Evolutionary conservation across 139 green algal genomes (phyloP).

Genomic region (Pseudopediastrum boryanum): DNA sequence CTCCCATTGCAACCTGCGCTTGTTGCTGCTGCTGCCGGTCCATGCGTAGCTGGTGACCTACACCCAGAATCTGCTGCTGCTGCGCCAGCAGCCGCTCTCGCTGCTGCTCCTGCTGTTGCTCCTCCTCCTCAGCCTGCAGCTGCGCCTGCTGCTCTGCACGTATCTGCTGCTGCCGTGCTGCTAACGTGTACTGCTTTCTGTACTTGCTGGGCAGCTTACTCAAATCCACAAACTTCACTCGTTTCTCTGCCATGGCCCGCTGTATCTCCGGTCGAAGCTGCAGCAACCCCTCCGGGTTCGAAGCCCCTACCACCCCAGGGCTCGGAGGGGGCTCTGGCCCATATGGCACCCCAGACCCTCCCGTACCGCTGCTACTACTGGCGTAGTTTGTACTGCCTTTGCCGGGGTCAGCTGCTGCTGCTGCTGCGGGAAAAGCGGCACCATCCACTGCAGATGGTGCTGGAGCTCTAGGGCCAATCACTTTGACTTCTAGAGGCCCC

Average conservation of each 20-base stretch:
- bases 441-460: too few relatives aligned
- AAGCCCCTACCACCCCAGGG: too few relatives aligned
- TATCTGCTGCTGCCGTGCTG: not conserved
- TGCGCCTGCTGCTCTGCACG: too few relatives aligned
- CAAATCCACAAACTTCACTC: slow-evolving; percentile 30
- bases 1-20: slow-evolving; percentile 4
- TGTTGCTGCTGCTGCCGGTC: not conserved
- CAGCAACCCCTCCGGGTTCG: not conserved
- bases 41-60: not conserved
- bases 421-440: too few relatives aligned
- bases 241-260: not conserved
- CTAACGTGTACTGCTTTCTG: slow-evolving; percentile 4
- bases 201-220: slow-evolving; percentile 27
- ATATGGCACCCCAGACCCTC: slow-evolving; percentile 7
- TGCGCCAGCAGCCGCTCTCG: slow-evolving; percentile 9
- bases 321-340: not conserved
- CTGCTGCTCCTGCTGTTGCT: not conserved
- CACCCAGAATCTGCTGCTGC: not conserved
- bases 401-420: too few relatives aligned
- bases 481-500: too few relatives aligned
- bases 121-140: slow-evolving; percentile 17
- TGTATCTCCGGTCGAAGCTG: slow-evolving; percentile 26
- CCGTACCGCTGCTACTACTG: slow-evolving; percentile 1
- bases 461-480: too few relatives aligned
- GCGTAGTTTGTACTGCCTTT: slow-evolving; percentile 6